Conservation (phyloP, 176 grass and related monocot genomes). For the Carex scoparia region DNA sequence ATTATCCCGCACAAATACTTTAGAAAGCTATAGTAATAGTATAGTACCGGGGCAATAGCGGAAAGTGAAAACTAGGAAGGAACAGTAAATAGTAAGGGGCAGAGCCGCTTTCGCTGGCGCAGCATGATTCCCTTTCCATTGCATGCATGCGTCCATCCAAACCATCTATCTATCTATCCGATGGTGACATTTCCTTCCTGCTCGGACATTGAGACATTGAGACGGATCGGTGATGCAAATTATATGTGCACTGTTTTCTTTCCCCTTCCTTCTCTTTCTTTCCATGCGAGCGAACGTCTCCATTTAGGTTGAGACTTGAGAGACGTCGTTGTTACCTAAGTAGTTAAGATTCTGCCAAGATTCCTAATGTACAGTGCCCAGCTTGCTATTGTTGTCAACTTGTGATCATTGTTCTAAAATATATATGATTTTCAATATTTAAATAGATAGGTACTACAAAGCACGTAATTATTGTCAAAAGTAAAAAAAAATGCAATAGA, state of each 20-base stretch:
- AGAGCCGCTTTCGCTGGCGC: slow-evolving; percentile 13
- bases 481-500: no score
- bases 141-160: slow-evolving; percentile 32
- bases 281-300: background rate
- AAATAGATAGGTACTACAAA: no score
- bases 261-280: no score
- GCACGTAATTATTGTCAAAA: no score
- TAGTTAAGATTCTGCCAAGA: background rate
- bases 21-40: background rate
- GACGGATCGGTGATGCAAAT: no score
- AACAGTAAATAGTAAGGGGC: slow-evolving; percentile 28
- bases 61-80: background rate
- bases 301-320: background rate
- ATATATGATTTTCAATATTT: no score
- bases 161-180: slow-evolving; percentile 26
- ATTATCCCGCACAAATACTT: background rate
- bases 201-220: background rate
- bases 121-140: slow-evolving; percentile 24
- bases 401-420: no score
- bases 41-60: background rate
- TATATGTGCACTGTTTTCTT: background rate
- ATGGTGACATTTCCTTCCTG: slow-evolving; percentile 11
- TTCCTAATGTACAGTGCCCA: background rate
- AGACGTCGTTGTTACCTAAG: background rate
- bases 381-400: no score